Evolutionary conservation across 805 yeast species (phyloP).

Genomic region (Dipodascopsis uninucleata): DNA sequence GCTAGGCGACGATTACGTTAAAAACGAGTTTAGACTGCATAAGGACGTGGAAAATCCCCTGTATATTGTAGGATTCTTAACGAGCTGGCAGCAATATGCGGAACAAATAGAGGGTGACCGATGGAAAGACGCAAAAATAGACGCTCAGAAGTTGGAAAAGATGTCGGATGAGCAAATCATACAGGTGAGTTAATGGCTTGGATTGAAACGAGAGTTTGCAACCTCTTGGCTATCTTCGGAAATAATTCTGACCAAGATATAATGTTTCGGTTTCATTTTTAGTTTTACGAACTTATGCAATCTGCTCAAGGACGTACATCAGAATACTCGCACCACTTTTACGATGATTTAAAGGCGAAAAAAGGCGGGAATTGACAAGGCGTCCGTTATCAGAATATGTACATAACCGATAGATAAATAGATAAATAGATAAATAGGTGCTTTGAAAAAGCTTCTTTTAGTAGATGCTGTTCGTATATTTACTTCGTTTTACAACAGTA

Average conservation of each 20-base stretch:
- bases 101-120: constrained; percentile 45
- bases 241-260: background rate
- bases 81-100: constrained; percentile 76
- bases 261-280: background rate
- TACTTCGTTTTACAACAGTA: too few species aligned
- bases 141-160: constrained; percentile 63
- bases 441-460: too few species aligned
- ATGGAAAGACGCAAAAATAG: constrained; percentile 64
- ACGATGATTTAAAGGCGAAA: background rate
- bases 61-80: constrained; percentile 87
- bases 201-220: background rate
- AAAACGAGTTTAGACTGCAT: constrained; percentile 85
- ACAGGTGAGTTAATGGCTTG: constrained; percentile 57
- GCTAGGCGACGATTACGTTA: constrained; percentile 87
- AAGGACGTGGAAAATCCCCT: constrained; percentile 78
- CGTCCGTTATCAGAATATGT: too few species aligned
- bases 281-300: constrained; percentile 45
- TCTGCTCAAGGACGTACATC: constrained; percentile 40
- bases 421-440: too few species aligned
- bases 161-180: constrained; percentile 88
- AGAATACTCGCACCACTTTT: constrained; percentile 32
- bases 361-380: background rate
- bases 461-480: too few species aligned
- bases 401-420: too few species aligned
- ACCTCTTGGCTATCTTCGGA: background rate